Evolutionary conservation across 345 rosid species (phyloP).

Genomic region (Turritis glabra): DNA sequence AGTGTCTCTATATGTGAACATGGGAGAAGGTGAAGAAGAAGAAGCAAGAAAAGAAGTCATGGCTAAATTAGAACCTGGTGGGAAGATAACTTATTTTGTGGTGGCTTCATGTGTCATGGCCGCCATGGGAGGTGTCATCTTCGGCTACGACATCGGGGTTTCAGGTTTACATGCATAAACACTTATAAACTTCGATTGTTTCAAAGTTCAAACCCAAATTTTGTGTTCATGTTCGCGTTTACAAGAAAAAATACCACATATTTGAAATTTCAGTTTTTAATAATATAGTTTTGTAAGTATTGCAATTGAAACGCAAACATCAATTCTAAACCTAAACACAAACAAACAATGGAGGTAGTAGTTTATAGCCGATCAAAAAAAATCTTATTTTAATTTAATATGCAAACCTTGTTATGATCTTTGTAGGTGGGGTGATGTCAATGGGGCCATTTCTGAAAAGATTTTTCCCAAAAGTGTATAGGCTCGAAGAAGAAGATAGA

Average conservation of each 20-base stretch:
- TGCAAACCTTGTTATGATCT: neutral
- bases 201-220: neutral
- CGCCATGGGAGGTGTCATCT: constrained; percentile 85
- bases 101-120: constrained; percentile 79
- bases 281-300: neutral
- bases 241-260: neutral
- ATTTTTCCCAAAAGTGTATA: constrained; percentile 59
- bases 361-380: neutral
- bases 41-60: constrained; percentile 37
- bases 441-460: constrained; percentile 68
- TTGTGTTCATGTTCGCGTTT: neutral
- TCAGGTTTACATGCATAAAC: constrained; percentile 46
- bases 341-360: too few relatives aligned
- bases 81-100: constrained; percentile 61
- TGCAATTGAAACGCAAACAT: neutral
- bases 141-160: constrained; percentile 87
- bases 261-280: neutral
- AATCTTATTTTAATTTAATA: neutral
- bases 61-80: constrained; percentile 51
- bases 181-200: neutral
- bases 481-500: constrained; percentile 39
- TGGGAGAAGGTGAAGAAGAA: constrained; percentile 9
- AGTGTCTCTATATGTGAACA: constrained; percentile 8
- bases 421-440: constrained; percentile 75
- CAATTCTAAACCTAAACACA: neutral